phyloP scores from a whole-genome alignment of 176 grass and related monocot genomes.

The Ampelocalamus luodianensis region DNA sequence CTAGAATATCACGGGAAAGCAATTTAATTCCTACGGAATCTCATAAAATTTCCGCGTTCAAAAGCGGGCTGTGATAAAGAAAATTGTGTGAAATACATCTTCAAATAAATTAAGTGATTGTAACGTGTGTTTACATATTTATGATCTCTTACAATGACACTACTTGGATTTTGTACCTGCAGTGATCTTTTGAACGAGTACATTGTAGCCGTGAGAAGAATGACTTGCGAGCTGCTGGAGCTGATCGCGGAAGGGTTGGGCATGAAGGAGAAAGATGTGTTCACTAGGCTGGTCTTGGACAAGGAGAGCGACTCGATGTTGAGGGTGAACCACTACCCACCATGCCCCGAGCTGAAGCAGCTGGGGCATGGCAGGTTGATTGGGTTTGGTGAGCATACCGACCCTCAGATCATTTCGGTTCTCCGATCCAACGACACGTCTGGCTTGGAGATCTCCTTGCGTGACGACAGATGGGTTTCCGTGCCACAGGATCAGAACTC shows the following conservation, averaged over 20 bases:
- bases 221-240: slow-evolving; percentile 63
- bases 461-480: slow-evolving; percentile 62
- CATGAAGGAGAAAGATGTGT: slow-evolving; percentile 26
- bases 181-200: slow-evolving; percentile 71
- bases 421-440: slow-evolving; percentile 70
- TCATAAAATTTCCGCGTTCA: too few relatives aligned
- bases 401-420: slow-evolving; percentile 86
- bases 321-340: slow-evolving; percentile 83
- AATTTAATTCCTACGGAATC: too few relatives aligned
- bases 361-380: slow-evolving; percentile 31
- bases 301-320: slow-evolving; percentile 68
- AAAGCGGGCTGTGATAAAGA: neutral
- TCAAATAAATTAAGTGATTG: neutral
- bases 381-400: slow-evolving; percentile 92
- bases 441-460: slow-evolving; percentile 69
- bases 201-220: slow-evolving; percentile 45
- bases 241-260: slow-evolving; percentile 67
- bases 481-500: slow-evolving; percentile 61
- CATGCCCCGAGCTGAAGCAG: slow-evolving; percentile 33
- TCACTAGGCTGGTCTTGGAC: slow-evolving; percentile 50
- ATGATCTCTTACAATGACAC: neutral
- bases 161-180: neutral
- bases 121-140: neutral
- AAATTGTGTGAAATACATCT: neutral
- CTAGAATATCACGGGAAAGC: too few relatives aligned